Conservation (phyloP, 139 green algal species). For the Chlorella sp. region DNA sequence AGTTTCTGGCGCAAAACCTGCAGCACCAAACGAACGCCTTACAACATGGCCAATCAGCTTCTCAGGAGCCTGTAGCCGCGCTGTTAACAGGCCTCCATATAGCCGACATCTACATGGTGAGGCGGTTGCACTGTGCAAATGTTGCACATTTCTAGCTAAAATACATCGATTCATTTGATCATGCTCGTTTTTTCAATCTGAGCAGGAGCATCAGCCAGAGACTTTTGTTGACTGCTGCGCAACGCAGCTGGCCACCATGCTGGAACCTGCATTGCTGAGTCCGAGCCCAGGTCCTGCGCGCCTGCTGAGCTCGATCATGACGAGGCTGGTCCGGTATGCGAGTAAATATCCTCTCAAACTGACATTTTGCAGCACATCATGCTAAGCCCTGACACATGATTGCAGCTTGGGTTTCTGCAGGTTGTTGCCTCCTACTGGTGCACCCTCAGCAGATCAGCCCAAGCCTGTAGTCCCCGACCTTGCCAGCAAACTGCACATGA, state of each 20-base stretch:
- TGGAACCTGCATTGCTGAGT: conserved; percentile 37
- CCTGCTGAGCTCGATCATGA: conserved; percentile 30
- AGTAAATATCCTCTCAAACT: neutral
- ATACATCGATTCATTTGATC: neutral
- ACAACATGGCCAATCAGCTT: neutral
- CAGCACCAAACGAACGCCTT: conserved; percentile 35
- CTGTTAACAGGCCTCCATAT: conserved; percentile 57
- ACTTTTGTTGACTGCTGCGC: conserved; percentile 29
- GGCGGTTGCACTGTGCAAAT: neutral
- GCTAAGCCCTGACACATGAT: neutral
- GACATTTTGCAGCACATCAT: neutral
- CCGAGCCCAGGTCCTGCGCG: conserved; percentile 15
- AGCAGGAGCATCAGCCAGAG: conserved; percentile 40
- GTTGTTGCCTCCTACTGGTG: neutral
- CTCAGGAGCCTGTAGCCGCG: conserved; percentile 45
- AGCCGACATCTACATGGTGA: conserved; percentile 25
- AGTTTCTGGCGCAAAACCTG: conserved; percentile 55
- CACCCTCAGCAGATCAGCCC: neutral
- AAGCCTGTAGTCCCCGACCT: neutral
- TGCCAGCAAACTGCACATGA: conserved; percentile 15
- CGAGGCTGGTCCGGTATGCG: conserved; percentile 14
- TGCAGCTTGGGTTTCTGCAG: neutral
- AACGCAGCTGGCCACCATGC: conserved; percentile 50
- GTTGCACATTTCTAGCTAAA: neutral
- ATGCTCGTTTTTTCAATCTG: neutral